Evolutionary conservation across 768 basidiomycete genomes (phyloP), one percentile per base, ranked within the genome.

Genomic region (Cyclocybe aegerita): DNA sequence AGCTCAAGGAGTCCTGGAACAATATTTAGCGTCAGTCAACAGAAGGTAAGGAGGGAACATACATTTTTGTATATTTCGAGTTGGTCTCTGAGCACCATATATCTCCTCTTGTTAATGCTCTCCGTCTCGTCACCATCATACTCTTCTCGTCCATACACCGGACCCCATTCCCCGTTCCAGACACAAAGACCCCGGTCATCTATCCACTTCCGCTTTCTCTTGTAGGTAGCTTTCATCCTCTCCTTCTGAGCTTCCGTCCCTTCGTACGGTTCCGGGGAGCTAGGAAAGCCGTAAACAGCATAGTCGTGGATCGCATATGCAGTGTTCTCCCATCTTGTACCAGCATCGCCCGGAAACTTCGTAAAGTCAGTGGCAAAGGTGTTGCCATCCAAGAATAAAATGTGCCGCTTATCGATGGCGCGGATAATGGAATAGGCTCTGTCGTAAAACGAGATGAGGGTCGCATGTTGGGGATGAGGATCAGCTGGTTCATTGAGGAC

Each of bases 111-210:
- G 65, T 93, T 92, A 66, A 87, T 86, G 38, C 64, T 63, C n/a
- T 90, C 83, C 48, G 82, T 86, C 46, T 72, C 67, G 4, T 74
- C 75, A 1, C 86, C 82, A n/a, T 82, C 80, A 49, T 77, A 81
- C 41, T 83, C 74, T 62, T 66, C 66, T 51, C 86, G 70, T 1
- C 84, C 85, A 59, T 91, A 92, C 11, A 92, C 88, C 1, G 89
- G 88, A 6, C 90, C 90, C 78, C 85, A 91, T 66, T 90, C 89
- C 5, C 90, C 89, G 59, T 89, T 87, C 86, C 85, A 84, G n/a
- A 86, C 85, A 48, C 83, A 84, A 23, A 86, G 67, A 0, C 77
- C 76, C 11, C 72, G 70, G 58, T 79, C 69, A 55, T 87, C 82
- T 82, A 88, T 87, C 85, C 86, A 91, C 53, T 81, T 75, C 38